Evolutionary conservation across 2,329 filamentous ascomycete species (phyloP), one percentile per base, ranked within the genome.

Genomic region (Talaromyces sp.): DNA sequence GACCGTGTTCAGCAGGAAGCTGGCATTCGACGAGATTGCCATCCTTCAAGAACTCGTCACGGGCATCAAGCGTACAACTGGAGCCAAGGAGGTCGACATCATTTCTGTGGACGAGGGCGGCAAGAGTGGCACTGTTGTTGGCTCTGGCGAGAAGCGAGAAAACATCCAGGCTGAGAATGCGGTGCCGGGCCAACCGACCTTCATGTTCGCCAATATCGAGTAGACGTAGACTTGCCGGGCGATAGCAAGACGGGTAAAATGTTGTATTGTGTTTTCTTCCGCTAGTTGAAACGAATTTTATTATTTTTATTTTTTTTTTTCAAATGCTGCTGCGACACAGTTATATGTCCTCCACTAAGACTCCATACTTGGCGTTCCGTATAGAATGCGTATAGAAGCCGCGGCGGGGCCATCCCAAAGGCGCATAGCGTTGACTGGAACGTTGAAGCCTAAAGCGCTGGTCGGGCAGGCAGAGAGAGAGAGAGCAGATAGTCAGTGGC

Each of bases 11-110:
- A 87, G 93, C 72, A 85, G 92, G 66, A 91, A 93, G 77, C 81
- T 99, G 64, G 83, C 86, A 0, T 99, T 98, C 75, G 88, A 97
- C 69, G 95, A 99, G 81, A 81, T 87, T 55, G 82, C 84, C 63
- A 89, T 88, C 36, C 81, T 98, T 61, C 75, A 81, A 59, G 87
- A 92, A 70, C 96, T 97, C 88, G 81, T 92, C 3, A 83, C 87
- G 1, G 88, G 88, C 22, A 79, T 99, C 70, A 91, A 89, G 82
- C 88, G 89, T 75, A 89, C 88, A 19, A 87, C 88, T 1, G 87
- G 88, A 32, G 87, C 89, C 67, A 85, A 84, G 66, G 84, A 82
- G 39, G 84, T 96, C 22, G 88, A 91, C 66, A 81, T 96, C 65
- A 78, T 96, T 52, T 78, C 81, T 9, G 87, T 96, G 2, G 82